Percentiles rank a stretch among this genome's conserved stretches.
Evolutionary conservation across 2,329 filamentous ascomycete species (phyloP).

Genomic region (Epichloe hybrida): DNA sequence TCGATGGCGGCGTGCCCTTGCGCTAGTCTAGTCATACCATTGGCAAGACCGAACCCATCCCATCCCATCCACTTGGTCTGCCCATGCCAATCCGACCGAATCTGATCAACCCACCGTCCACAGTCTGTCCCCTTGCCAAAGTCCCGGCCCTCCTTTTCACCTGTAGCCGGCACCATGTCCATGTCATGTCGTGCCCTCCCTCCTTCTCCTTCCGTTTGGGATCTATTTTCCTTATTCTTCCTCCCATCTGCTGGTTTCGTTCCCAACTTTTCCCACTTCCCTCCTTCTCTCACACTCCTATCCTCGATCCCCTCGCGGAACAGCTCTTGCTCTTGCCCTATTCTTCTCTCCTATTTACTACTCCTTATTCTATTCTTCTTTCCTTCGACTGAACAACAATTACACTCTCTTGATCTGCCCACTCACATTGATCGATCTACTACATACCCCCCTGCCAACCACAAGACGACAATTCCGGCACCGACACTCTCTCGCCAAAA

Average conservation of each 20-base stretch:
- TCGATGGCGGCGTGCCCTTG: constrained; percentile 7
- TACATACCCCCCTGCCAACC: not conserved
- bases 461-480: no score
- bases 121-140: constrained; percentile 4
- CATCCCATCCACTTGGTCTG: not conserved
- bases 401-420: not conserved
- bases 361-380: not conserved
- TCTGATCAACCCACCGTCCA: constrained; percentile 3
- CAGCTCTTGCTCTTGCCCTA: constrained; percentile 1
- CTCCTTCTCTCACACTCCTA: constrained; percentile 3
- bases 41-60: constrained; percentile 4
- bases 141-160: constrained; percentile 6
- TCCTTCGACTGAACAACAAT: not conserved
- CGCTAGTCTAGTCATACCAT: constrained; percentile 7
- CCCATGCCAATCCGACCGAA: constrained; percentile 5
- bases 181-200: constrained; percentile 3
- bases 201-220: constrained; percentile 6
- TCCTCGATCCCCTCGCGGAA: not conserved
- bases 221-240: constrained; percentile 6
- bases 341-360: not conserved
- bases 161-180: constrained; percentile 4
- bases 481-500: not conserved
- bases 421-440: not conserved
- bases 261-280: constrained; percentile 5
- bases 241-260: constrained; percentile 5